Percentiles rank a stretch among this genome's conserved stretches.
phyloP scores from a whole-genome alignment of 116 monocot genomes.

The Posidonia oceanica region DNA sequence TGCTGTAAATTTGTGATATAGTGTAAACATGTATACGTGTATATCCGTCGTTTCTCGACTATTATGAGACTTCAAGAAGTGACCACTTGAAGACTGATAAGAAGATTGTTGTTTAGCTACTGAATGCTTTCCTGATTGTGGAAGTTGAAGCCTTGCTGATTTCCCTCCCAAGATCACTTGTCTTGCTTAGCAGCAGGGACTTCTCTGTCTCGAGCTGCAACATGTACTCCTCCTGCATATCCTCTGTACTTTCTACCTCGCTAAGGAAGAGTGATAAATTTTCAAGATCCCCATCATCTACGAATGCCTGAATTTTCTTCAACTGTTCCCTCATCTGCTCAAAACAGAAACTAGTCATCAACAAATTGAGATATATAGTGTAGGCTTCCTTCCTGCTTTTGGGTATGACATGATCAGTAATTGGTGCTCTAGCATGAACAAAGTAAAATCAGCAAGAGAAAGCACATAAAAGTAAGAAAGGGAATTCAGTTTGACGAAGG shows the following conservation, averaged over 20 bases:
- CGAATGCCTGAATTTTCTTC: slow-evolving; percentile 44
- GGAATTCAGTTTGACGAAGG: neutral
- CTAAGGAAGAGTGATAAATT: slow-evolving; percentile 36
- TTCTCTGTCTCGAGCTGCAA: slow-evolving; percentile 67
- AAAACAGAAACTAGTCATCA: neutral
- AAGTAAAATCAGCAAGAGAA: neutral
- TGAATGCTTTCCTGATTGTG: slow-evolving; percentile 18
- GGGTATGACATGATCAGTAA: too few species aligned
- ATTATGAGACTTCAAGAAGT: neutral
- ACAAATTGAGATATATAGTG: neutral
- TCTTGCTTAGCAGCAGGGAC: slow-evolving; percentile 43
- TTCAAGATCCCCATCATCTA: slow-evolving; percentile 61
- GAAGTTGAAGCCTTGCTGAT: slow-evolving; percentile 38
- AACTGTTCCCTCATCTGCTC: slow-evolving; percentile 49
- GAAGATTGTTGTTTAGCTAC: neutral
- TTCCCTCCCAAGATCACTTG: slow-evolving; percentile 53
- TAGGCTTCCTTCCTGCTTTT: neutral
- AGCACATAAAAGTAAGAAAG: neutral
- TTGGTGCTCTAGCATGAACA: too few species aligned
- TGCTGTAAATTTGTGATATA: too few species aligned
- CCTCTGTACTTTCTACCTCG: slow-evolving; percentile 50
- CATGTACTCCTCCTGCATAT: slow-evolving; percentile 63
- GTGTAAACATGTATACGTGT: neutral
- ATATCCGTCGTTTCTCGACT: neutral
- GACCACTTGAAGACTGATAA: too few species aligned